Base-by-base conservation (phyloP, 2,329 filamentous ascomycete species). In the Phialocephala sp. region DNA sequence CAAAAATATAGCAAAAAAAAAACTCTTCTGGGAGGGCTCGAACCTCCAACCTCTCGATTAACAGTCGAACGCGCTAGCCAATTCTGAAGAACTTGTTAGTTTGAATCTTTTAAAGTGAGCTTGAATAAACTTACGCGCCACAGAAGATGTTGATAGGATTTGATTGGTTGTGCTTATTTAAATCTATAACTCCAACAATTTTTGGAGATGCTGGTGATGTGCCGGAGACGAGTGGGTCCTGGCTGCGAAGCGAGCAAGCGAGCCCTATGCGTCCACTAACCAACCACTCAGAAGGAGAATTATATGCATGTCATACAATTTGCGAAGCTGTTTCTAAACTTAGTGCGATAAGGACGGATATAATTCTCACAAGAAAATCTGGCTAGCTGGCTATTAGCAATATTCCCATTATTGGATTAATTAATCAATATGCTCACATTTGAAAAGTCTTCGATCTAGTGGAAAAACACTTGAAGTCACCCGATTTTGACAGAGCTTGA, bases 11-110 rank as follows among this genome's bases (percentile, higher is more conserved):
- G 22, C 22, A 15, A 57, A 41, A 57, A 56, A 12, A 41, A 39
- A 9, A 14, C 55, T 57, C 55, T 41, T 57, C 55, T 27, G 55
- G 55, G 55, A 27, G 55, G 55, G 55, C 55, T 57, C 55, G 55
- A 57, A 57, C 55, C 55, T 27, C 55, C 55, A 57, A 39, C 55
- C 55, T 57, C 55, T 57, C 55, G 55, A 57, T 57, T 57, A 57
- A 57, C 55, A 57, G 55, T 57, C 55, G 55, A 57, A 57, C 55
- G 55, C 55, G 55, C 55, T 57, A 57, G 55, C 55, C 55, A 57
- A 57, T 57, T 57, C 27, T 32, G 27, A 32, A 32, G 27, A 32
- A 32, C 27, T 32, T 32, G 27, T 32, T 32, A 32, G 27, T 32
- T 32, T 32, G 27, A 32, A 32, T 32, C 27, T 32, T 32, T 32